Conservation (phyloP, 1,139 yeast genomes). For the Yamadazyma triangularis region DNA sequence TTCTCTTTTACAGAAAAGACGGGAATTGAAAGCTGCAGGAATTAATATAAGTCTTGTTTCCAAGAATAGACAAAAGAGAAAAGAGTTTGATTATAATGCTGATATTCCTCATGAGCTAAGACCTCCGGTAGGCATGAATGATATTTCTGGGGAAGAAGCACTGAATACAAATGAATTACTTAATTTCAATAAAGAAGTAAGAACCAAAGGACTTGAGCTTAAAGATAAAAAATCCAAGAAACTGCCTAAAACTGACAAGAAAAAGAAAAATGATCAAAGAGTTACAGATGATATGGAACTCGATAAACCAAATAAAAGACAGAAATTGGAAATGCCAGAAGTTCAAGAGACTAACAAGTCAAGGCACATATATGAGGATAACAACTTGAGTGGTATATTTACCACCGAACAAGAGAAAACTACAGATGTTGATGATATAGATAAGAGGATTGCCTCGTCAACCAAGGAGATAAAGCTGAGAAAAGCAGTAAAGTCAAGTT, state of each 20-base stretch:
- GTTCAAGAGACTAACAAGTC: no score
- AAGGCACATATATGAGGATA: constrained; percentile 7
- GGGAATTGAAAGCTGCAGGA: constrained; percentile 87
- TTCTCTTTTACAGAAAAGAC: constrained; percentile 72
- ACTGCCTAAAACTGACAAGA: constrained; percentile 14
- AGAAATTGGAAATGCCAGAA: constrained; percentile 49
- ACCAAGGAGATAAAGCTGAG: constrained; percentile 18
- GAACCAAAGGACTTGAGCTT: constrained; percentile 44
- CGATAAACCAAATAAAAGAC: constrained; percentile 39
- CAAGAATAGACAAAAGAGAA: constrained; percentile 46
- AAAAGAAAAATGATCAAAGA: constrained; percentile 12
- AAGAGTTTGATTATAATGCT: constrained; percentile 75
- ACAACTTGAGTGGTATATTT: constrained; percentile 12
- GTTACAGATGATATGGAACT: constrained; percentile 28
- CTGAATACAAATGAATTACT: constrained; percentile 33
- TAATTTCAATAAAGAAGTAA: constrained; percentile 44
- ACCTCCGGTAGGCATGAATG: constrained; percentile 71
- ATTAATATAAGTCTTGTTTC: constrained; percentile 51
- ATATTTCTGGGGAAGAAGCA: constrained; percentile 54
- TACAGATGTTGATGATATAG: constrained; percentile 17
- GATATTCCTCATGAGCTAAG: constrained; percentile 77
- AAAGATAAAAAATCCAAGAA: constrained; percentile 24
- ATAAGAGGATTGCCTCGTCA: constrained; percentile 24
- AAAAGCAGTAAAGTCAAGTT: constrained; percentile 14
- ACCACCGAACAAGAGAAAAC: constrained; percentile 1